phyloP scores from a whole-genome alignment of 352 stramenopile genomes.

The Thraustotheca clavata region DNA sequence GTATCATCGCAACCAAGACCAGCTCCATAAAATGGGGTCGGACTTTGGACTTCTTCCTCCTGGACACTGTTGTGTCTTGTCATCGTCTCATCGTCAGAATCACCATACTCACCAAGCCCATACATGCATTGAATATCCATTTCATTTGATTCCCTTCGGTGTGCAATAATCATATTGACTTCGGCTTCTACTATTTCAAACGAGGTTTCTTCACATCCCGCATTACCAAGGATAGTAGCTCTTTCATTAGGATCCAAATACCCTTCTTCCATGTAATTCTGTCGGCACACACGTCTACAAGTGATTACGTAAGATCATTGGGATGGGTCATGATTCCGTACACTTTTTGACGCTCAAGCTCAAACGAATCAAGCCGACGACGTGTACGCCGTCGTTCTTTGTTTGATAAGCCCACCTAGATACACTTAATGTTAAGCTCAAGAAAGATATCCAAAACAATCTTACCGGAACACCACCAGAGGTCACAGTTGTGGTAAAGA shows the following conservation, averaged over 20 bases:
- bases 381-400: constrained; percentile 65
- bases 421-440: no score
- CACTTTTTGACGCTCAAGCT: constrained; percentile 57
- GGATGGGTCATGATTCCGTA: constrained; percentile 25
- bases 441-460: no score
- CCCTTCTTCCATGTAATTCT: constrained; percentile 82
- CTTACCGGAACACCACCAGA: constrained; percentile 56
- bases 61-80: neutral
- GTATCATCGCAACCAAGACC: constrained; percentile 7
- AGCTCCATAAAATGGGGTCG: constrained; percentile 9
- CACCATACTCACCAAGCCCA: constrained; percentile 28
- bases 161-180: constrained; percentile 73
- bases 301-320: neutral
- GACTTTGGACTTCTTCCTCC: constrained; percentile 4
- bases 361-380: constrained; percentile 69
- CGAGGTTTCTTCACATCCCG: constrained; percentile 57
- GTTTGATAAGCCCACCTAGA: constrained; percentile 55
- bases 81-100: neutral
- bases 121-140: constrained; percentile 77
- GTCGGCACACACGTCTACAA: constrained; percentile 48
- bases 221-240: constrained; percentile 65
- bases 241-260: constrained; percentile 72
- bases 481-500: constrained; percentile 74
- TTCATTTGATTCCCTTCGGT: constrained; percentile 75
- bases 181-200: constrained; percentile 70